Evolutionary conservation across 495 filamentous ascomycete genomes (phyloP), one percentile per base, ranked within the genome.

Genomic region (Penicillium argentinense): DNA sequence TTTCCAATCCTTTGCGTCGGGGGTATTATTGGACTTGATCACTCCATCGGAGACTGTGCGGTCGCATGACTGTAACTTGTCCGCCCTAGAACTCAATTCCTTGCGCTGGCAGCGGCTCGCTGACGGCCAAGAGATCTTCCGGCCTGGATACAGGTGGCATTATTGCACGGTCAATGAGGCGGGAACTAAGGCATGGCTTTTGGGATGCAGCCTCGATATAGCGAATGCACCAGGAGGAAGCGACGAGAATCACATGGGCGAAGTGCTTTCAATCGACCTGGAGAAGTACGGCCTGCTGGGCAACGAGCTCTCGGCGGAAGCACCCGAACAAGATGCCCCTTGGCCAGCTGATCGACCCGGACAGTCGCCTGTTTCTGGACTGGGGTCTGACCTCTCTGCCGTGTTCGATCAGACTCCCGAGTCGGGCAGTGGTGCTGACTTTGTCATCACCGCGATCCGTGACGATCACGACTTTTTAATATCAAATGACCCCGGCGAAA

Each of bases 101-200:
- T 68, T 97, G 39, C 83, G 89, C 27, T 98, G 93, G 93, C 89
- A 93, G 62, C 91, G 88, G 59, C 69, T 98, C 5, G 91, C 90
- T 8, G 91, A 96, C 51, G 95, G 93, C 7, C 85, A 85, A 21
- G 95, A 97, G 60, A 86, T 97, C 18, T 97, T 97, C 68, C 76
- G 86, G 42, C 76, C 82, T 1, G 85, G 85, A 8, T 97, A 91
- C 63, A 82, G 90, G 39, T 97, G 95, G 95, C 92, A 97, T 64
- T 98, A 98, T 62, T 97, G 93, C 62, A 91, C 89, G 0, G 84
- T 95, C 65, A 90, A 96, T 61, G 82, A 93, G 51, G 85, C 91
- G 44, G 91, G 89, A 1, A 97, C 93, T 2, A 96, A 95, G 55
- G 92, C 90, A 8, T 98, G 95, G 89, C 72, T 98, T 6, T 76